Evolutionary conservation across 805 yeast species (phyloP).

Genomic region (Wickerhamomyces mucosus): DNA sequence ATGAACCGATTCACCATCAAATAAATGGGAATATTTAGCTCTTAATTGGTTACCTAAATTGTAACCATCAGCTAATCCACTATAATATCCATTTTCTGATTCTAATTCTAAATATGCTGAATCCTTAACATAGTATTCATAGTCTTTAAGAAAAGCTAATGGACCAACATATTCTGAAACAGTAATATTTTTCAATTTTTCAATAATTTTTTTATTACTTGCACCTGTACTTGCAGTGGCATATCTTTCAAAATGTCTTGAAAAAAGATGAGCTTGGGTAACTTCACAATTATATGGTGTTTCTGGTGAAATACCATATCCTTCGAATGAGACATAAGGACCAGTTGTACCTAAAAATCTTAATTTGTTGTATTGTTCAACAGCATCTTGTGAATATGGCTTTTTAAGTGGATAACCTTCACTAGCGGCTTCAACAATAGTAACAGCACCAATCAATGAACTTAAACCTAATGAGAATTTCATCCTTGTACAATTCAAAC

Average conservation of each 20-base stretch:
- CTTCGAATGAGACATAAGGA: conserved; percentile 43
- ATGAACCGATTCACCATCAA: conserved; percentile 25
- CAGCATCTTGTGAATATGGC: conserved; percentile 14
- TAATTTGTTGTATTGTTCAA: conserved; percentile 19
- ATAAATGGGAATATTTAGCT: conserved; percentile 32
- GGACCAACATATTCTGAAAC: conserved; percentile 35
- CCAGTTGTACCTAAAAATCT: conserved; percentile 47
- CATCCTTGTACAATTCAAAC: no score
- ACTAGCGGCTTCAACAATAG: neutral
- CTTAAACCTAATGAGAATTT: neutral
- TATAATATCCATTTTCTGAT: conserved; percentile 28
- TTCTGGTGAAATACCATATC: conserved; percentile 42
- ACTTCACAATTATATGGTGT: conserved; percentile 41
- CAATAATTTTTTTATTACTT: conserved; percentile 11
- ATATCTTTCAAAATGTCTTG: conserved; percentile 75
- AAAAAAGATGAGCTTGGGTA: conserved; percentile 60
- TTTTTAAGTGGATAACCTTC: neutral
- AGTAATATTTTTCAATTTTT: conserved; percentile 24
- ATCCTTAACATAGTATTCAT: conserved; percentile 38
- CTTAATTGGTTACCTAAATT: conserved; percentile 37
- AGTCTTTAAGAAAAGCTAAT: conserved; percentile 42
- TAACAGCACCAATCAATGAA: neutral
- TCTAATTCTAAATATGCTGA: conserved; percentile 32
- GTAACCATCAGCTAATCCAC: conserved; percentile 38
- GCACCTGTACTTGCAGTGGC: conserved; percentile 39